A percentile compares a stretch with the other conserved stretches of the same genome.
Evolutionary conservation across 208 protist genomes (phyloP).

Genomic region (Naegleria lovaniensis): DNA sequence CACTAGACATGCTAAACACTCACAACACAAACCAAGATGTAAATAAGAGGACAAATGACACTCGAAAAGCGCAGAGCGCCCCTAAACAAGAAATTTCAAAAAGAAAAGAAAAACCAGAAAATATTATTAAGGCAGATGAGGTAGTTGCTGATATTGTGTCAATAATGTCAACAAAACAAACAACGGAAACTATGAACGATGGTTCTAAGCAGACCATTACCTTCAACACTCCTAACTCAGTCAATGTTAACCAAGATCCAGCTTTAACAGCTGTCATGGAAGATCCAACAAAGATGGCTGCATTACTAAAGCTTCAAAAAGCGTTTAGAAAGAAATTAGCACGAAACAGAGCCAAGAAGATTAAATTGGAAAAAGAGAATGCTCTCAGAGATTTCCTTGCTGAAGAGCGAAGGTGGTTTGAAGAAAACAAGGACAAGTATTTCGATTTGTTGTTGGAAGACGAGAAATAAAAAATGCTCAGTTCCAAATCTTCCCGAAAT

Average conservation of each 20-base stretch:
- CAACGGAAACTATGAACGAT: not conserved
- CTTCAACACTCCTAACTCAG: too few species aligned
- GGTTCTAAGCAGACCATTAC: too few species aligned
- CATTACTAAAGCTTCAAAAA: not conserved
- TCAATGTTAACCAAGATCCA: too few species aligned
- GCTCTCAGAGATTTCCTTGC: not conserved
- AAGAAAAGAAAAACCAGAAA: not conserved
- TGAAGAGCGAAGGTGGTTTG: not conserved
- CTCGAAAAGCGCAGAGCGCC: not conserved
- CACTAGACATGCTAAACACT: not conserved
- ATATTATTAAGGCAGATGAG: not conserved
- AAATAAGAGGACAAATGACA: not conserved
- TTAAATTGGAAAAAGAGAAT: not conserved
- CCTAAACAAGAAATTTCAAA: not conserved
- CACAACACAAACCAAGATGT: not conserved
- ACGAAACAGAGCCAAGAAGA: not conserved
- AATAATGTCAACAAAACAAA: not conserved
- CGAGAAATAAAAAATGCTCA: not conserved
- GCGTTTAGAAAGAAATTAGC: not conserved
- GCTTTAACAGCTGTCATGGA: not conserved
- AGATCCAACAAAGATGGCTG: not conserved
- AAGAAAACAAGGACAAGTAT: not conserved
- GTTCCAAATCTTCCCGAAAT: too few species aligned
- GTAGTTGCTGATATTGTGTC: not conserved
- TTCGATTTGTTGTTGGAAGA: not conserved